These are phyloP conservation scores for Suhomyces pyralidae DNA, from an alignment of 805 yeast genomes.

Conservation along the genomic window DNA sequence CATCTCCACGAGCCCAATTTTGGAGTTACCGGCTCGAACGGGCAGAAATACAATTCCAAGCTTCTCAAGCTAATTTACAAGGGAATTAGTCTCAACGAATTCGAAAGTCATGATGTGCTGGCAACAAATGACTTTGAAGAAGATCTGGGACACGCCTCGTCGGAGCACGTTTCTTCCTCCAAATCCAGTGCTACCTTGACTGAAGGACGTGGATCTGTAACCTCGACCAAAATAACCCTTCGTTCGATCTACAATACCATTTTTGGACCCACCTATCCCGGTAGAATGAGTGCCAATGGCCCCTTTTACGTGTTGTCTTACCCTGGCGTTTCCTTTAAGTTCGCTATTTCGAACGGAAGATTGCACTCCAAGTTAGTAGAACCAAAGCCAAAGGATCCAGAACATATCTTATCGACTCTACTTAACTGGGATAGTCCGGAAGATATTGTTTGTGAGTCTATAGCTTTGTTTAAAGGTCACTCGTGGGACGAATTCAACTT, in stretches of 20 bases:
- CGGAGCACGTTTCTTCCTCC: background rate
- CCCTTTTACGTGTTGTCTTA: conserved; percentile 47
- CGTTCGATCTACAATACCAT: conserved; percentile 48
- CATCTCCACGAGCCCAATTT: conserved; percentile 6
- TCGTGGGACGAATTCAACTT: conserved; percentile 24
- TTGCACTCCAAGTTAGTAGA: conserved; percentile 12
- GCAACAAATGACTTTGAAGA: background rate
- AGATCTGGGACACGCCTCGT: background rate
- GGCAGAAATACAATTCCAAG: background rate
- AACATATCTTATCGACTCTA: conserved; percentile 23
- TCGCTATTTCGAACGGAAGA: conserved; percentile 24
- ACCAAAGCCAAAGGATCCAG: conserved; percentile 9
- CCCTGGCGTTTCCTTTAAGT: conserved; percentile 55
- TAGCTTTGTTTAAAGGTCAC: conserved; percentile 40
- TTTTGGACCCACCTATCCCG: conserved; percentile 65
- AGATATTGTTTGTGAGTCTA: conserved; percentile 36
- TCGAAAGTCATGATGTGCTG: conserved; percentile 10
- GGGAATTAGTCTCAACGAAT: conserved; percentile 29
- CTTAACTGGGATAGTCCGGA: conserved; percentile 30
- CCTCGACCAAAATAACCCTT: background rate
- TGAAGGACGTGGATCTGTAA: conserved; percentile 26
- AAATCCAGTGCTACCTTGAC: background rate
- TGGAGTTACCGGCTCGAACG: background rate
- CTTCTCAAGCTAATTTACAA: conserved; percentile 27
- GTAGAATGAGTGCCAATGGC: conserved; percentile 26